These are phyloP conservation scores for Urochloa ruziziensis DNA, from an alignment of 176 grass and related monocot genomes.

Conservation along the genomic window DNA sequence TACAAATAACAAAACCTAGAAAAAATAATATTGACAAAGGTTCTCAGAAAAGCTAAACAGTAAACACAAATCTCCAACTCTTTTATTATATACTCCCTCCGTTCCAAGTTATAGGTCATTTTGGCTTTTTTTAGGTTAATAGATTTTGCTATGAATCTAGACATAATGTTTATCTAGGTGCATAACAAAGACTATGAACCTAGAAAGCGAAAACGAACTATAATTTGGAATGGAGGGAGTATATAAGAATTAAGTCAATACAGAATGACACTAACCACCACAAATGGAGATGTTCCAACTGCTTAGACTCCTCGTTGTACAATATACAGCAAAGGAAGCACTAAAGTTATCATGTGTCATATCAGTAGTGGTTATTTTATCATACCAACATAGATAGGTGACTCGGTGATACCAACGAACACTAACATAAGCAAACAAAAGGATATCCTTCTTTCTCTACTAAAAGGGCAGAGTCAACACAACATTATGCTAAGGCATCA, in stretches of 20 bases:
- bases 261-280: neutral
- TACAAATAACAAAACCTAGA: neutral
- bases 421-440: neutral
- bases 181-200: no score
- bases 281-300: neutral
- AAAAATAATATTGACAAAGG: neutral
- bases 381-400: constrained; percentile 9
- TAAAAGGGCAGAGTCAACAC: neutral
- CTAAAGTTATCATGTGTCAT: neutral
- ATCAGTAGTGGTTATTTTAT: neutral
- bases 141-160: no score
- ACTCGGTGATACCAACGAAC: neutral
- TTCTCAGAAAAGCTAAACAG: neutral
- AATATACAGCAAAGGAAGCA: constrained; percentile 3
- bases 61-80: neutral
- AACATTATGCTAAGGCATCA: constrained; percentile 20
- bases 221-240: no score
- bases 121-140: no score
- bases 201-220: no score
- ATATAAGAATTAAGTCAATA: constrained; percentile 16
- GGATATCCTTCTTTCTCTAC: neutral
- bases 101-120: no score
- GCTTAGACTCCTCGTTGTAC: neutral
- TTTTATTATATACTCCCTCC: no score
- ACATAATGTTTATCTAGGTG: no score